These are phyloP conservation scores for Cardamine resedifolia DNA, from an alignment of 345 rosid genomes.

Conservation along the genomic window DNA sequence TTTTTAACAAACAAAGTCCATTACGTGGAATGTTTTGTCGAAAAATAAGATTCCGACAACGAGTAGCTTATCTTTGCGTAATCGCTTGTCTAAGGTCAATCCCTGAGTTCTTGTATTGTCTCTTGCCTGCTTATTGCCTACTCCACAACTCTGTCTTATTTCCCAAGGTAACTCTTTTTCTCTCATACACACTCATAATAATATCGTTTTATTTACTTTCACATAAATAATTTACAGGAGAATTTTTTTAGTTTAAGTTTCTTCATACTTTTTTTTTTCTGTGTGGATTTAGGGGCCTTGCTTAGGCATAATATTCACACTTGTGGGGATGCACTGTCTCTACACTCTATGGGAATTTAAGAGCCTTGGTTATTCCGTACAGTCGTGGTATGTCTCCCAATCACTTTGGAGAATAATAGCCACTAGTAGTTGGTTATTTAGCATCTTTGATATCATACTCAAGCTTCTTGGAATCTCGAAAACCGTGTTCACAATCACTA, in stretches of 20 bases:
- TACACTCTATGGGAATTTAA: constrained; percentile 20
- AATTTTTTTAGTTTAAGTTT: no score
- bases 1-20: no score
- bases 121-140: constrained; percentile 41
- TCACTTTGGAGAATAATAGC: constrained; percentile 5
- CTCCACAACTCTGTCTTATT: constrained; percentile 50
- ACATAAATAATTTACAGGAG: no score
- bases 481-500: constrained; percentile 48
- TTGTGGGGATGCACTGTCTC: constrained; percentile 1
- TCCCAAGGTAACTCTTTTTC: constrained; percentile 46
- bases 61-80: no score
- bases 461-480: constrained; percentile 50
- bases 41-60: no score
- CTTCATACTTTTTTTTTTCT: neutral
- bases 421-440: constrained; percentile 47
- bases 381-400: neutral
- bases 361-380: neutral
- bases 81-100: no score
- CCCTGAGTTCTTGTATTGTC: no score
- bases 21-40: no score
- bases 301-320: neutral
- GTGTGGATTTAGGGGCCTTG: neutral
- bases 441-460: constrained; percentile 32
- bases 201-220: neutral
- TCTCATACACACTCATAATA: neutral